Evolutionary conservation across 2,329 filamentous ascomycete species (phyloP).

Genomic region (Lasiodiplodia sp.): DNA sequence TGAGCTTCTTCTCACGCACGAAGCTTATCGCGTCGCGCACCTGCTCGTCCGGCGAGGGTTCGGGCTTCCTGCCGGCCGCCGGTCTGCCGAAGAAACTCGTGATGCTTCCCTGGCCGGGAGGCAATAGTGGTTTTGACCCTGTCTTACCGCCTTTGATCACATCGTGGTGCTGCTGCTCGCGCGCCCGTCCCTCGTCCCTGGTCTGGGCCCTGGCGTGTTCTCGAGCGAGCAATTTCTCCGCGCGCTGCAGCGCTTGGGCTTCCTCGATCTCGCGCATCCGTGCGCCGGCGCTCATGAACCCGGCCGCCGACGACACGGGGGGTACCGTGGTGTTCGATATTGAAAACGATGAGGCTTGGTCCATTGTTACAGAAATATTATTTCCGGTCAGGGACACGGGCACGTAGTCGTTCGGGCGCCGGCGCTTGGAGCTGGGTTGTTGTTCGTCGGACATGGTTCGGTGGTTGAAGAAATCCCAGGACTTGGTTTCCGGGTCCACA

Average conservation of each 20-base stretch:
- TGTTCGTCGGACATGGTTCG: not conserved
- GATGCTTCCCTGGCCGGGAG: constrained; percentile 60
- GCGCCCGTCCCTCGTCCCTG: constrained; percentile 34
- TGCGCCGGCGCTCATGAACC: constrained; percentile 50
- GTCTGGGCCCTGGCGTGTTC: constrained; percentile 33
- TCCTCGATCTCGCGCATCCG: constrained; percentile 46
- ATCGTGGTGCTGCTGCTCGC: not conserved
- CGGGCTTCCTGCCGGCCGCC: constrained; percentile 33
- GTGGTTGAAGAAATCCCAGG: constrained; percentile 33
- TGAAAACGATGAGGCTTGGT: constrained; percentile 40
- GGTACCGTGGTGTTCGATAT: constrained; percentile 37
- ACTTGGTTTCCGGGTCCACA: constrained; percentile 40
- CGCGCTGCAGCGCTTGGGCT: constrained; percentile 16
- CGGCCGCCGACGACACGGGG: constrained; percentile 33
- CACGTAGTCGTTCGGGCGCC: constrained; percentile 35
- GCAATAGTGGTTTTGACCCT: constrained; percentile 32
- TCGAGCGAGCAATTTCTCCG: constrained; percentile 39
- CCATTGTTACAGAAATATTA: constrained; percentile 40
- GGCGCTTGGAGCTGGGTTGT: constrained; percentile 37
- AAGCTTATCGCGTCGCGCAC: constrained; percentile 21
- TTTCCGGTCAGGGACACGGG: not conserved
- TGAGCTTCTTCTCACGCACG: constrained; percentile 27
- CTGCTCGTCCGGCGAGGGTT: constrained; percentile 8
- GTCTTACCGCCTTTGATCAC: not conserved
- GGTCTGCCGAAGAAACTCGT: constrained; percentile 59